Conservation (phyloP, 2,329 filamentous ascomycete species). For the Aureobasidium uvarum region DNA sequence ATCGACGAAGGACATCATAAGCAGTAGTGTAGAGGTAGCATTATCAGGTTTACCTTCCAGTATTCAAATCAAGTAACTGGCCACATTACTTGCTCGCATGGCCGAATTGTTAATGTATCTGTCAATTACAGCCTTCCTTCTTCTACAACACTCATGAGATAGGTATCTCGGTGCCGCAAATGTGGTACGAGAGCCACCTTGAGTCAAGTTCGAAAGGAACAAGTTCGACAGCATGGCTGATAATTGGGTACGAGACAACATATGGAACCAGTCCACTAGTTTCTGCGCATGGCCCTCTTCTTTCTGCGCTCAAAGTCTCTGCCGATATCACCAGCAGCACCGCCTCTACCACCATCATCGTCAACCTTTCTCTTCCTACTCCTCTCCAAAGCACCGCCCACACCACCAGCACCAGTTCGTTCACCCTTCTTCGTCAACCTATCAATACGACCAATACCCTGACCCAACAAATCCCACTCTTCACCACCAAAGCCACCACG, state of each 20-base stretch:
- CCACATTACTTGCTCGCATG: neutral
- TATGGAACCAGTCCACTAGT: neutral
- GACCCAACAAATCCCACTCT: constrained; percentile 83
- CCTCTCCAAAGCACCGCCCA: constrained; percentile 67
- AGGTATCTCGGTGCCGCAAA: no score
- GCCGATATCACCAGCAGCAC: constrained; percentile 54
- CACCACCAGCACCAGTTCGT: constrained; percentile 49
- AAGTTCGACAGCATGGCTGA: neutral
- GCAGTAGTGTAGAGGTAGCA: neutral
- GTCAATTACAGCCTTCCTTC: neutral
- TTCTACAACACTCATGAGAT: no score
- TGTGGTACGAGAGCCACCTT: no score
- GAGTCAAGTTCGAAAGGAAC: neutral
- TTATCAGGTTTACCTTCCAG: neutral
- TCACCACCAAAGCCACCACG: constrained; percentile 76
- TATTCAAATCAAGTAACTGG: neutral
- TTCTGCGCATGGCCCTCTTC: constrained; percentile 29
- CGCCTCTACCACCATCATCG: constrained; percentile 70
- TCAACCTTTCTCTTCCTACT: constrained; percentile 74
- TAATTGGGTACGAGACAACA: neutral
- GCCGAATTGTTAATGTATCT: neutral
- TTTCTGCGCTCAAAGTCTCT: constrained; percentile 30
- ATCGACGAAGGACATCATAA: neutral
- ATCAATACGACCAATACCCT: constrained; percentile 83
- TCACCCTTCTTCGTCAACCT: constrained; percentile 65